phyloP scores from a whole-genome alignment of 2,329 filamentous ascomycete species.

The Juglanconis sp. region DNA sequence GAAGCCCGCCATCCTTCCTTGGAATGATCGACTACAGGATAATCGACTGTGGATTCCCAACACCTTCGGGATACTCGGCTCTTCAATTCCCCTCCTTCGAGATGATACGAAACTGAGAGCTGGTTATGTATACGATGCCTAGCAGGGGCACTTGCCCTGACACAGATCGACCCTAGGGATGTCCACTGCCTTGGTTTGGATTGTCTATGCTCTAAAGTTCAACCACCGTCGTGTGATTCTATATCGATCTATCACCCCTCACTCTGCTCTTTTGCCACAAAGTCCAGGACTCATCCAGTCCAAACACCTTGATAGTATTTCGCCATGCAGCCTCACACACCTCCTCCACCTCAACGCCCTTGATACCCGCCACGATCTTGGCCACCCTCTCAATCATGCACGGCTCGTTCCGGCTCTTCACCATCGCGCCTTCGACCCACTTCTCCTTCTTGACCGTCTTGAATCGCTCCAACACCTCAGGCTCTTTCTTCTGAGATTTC shows the following conservation, averaged over 20 bases:
- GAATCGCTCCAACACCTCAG: constrained; percentile 67
- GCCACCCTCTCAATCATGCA: constrained; percentile 83
- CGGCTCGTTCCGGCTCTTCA: constrained; percentile 94
- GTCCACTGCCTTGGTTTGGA: no score
- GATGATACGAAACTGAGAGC: no score
- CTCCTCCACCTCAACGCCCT: constrained; percentile 73
- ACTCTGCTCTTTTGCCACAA: constrained; percentile 25
- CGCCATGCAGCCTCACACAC: constrained; percentile 83
- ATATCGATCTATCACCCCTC: not conserved
- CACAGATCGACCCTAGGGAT: no score
- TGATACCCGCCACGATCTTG: constrained; percentile 83
- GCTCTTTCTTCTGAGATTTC: constrained; percentile 57
- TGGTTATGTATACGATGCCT: no score
- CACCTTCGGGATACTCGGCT: no score
- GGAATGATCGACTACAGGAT: no score
- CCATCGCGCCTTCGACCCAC: constrained; percentile 81
- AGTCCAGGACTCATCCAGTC: constrained; percentile 48
- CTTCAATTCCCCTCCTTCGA: no score
- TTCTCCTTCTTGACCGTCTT: constrained; percentile 95
- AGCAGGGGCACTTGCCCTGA: no score
- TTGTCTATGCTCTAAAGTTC: no score
- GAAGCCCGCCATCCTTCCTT: no score
- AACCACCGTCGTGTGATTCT: not conserved
- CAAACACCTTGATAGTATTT: constrained; percentile 80
- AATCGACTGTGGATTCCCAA: no score